Evolutionary conservation across 306 rosid species (phyloP), one percentile per base, ranked within the genome.

Genomic region (Astragalus membranaceus): DNA sequence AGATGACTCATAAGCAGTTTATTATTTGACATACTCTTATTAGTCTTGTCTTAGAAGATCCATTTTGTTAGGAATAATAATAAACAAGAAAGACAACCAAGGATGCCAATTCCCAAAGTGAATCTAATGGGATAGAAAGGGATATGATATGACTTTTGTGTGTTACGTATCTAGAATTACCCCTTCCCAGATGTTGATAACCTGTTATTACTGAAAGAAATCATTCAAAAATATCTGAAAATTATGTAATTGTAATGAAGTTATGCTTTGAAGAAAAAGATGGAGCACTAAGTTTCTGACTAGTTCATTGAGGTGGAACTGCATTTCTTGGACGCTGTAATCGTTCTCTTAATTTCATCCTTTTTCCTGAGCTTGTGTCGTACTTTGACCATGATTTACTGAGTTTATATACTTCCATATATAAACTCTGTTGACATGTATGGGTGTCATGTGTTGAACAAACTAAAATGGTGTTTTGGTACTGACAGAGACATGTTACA

Each of bases 241-340:
- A 12, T 10, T 56, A 42, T 17, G 1, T 51, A 32, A 52, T 5
- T 32, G 5, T 15, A 32, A 70, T 43, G 67, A 52, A 29, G 51
- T n/a, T 61, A 70, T 69, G 70, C 51, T 69, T 51, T 33, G 62
- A 68, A 59, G 55, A 26, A 68, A 14, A 47, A 37, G 54, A 58
- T 53, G 56, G 30, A 48, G 6, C 58, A 32, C 49, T 51, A 30
- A 46, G 63, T 49, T 54, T 35, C 56, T 57, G 42, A 26, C 2
- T 50, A 50, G 70, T 49, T 67, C 64, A 39, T 44, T 10, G 30
- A 42, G 46, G 50, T 39, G 20, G 58, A 41, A 41, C 54, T 52
- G 67, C 71, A 43, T 70, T 63, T 70, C 76, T 42, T 61, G 26
- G 52, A 60, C 56, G 66, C 57, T 61, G 37, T 51, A 64, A 6